Evolutionary conservation across 1,139 yeast species (phyloP).

Genomic region (Candida frijolesensis): DNA sequence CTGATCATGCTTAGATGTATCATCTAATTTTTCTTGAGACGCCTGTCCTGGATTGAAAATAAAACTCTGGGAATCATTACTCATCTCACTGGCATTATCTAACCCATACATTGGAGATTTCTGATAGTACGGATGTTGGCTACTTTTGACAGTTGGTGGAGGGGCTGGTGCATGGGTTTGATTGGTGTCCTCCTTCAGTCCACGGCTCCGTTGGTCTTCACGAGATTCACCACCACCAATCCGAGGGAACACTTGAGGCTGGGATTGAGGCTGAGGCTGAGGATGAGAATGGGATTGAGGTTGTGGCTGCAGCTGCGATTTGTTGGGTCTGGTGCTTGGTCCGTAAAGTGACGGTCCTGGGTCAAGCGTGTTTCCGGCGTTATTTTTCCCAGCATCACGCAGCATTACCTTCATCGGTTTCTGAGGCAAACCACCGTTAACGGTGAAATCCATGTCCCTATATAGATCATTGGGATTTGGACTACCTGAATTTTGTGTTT

Average conservation of each 20-base stretch:
- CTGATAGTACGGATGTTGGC: slow-evolving; percentile 21
- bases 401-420: slow-evolving; percentile 45
- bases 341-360: slow-evolving; percentile 7
- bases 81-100: slow-evolving; percentile 10
- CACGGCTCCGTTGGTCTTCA: not conserved
- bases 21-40: slow-evolving; percentile 24
- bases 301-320: slow-evolving; percentile 1
- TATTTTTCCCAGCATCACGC: slow-evolving; percentile 6
- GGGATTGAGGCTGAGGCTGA: slow-evolving; percentile 1
- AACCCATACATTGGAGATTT: slow-evolving; percentile 12
- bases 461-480: slow-evolving; percentile 23
- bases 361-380: slow-evolving; percentile 2
- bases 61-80: slow-evolving; percentile 36
- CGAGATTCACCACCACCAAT: not conserved
- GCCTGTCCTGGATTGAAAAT: slow-evolving; percentile 22
- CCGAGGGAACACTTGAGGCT: not conserved
- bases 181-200: not conserved
- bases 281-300: not conserved
- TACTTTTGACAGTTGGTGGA: not conserved
- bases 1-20: slow-evolving; percentile 19
- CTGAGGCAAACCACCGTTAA: slow-evolving; percentile 45
- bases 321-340: slow-evolving; percentile 1
- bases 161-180: not conserved
- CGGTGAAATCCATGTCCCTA: slow-evolving; percentile 43
- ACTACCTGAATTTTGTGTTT: slow-evolving; percentile 5